A percentile compares a stretch with the other conserved stretches of the same genome.
These are phyloP conservation scores for Hortaea werneckii DNA, from an alignment of 2,329 filamentous ascomycete genomes.

Conservation along the genomic window DNA sequence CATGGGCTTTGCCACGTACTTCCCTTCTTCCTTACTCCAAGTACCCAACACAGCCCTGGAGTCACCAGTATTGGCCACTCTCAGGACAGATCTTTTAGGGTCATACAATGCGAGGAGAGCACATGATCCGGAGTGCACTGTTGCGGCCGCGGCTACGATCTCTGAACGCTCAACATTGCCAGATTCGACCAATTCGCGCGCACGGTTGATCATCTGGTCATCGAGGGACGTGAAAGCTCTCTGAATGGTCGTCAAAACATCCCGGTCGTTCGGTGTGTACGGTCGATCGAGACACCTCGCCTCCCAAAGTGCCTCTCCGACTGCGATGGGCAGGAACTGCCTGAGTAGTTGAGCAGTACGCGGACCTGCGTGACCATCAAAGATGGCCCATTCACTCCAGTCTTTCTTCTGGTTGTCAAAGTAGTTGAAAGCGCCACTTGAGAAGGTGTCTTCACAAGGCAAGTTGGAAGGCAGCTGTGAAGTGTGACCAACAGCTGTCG, in stretches of 20 bases:
- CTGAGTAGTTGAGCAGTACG: constrained; percentile 20
- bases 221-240: constrained; percentile 32
- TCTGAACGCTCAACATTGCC: constrained; percentile 16
- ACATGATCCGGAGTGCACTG: constrained; percentile 48
- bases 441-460: constrained; percentile 21
- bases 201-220: constrained; percentile 23
- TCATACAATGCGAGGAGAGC: constrained; percentile 56
- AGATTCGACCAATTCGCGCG: constrained; percentile 10
- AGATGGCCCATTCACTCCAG: constrained; percentile 29
- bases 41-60: constrained; percentile 55
- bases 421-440: constrained; percentile 11
- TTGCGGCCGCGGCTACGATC: constrained; percentile 21
- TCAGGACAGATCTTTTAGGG: constrained; percentile 40
- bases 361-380: constrained; percentile 32
- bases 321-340: constrained; percentile 12
- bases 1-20: constrained; percentile 45
- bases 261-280: constrained; percentile 17
- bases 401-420: constrained; percentile 13
- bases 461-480: constrained; percentile 19
- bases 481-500: constrained; percentile 15
- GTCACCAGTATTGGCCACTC: constrained; percentile 58
- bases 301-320: constrained; percentile 13
- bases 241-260: constrained; percentile 28
- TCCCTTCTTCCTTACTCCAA: constrained; percentile 31
- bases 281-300: constrained; percentile 11